These are phyloP conservation scores for Trichoderma pleuroti DNA, from an alignment of 2,329 filamentous ascomycete species.

Conservation along the genomic window DNA sequence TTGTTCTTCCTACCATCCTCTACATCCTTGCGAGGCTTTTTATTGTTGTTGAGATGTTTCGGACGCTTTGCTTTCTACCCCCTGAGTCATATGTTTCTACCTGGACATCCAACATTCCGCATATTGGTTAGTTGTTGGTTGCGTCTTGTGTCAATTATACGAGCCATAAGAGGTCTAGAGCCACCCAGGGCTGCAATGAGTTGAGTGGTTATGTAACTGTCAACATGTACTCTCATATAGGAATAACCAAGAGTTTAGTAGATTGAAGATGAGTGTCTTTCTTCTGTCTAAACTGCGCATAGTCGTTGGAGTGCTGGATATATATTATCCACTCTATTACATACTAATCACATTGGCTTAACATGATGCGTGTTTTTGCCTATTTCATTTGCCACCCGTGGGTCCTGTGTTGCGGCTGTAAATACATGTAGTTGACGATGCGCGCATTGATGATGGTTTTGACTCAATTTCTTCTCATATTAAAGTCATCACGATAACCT, in stretches of 20 bases:
- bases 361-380: background rate
- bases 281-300: too few species aligned
- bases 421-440: background rate
- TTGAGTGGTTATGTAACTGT: too few species aligned
- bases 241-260: too few species aligned
- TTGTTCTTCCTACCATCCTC: background rate
- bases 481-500: background rate
- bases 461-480: background rate
- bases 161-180: too few species aligned
- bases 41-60: background rate
- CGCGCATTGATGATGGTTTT: background rate
- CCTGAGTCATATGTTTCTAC: background rate
- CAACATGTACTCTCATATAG: too few species aligned
- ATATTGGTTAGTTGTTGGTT: background rate
- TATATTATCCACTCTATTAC: background rate
- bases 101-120: background rate
- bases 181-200: too few species aligned
- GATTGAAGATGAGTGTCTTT: too few species aligned
- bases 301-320: too few species aligned
- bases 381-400: background rate
- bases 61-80: background rate
- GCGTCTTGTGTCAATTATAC: background rate
- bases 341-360: background rate
- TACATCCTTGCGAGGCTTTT: background rate
- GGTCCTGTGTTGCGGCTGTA: background rate